Conservation (phyloP, 163 green algal genomes). For the Dunaliella salina region DNA sequence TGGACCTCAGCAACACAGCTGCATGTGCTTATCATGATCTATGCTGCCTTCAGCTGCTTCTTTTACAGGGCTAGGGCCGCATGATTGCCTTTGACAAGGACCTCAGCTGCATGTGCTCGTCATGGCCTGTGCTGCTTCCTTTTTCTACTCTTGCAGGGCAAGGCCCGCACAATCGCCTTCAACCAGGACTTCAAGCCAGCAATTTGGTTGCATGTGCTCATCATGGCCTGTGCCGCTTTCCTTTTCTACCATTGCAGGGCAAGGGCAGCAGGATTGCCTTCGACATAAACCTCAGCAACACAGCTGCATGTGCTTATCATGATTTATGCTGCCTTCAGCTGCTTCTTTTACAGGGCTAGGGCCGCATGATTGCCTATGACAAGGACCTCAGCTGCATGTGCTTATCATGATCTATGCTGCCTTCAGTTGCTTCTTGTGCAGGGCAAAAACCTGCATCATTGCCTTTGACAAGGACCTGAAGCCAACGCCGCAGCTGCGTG, state of each 20-base stretch:
- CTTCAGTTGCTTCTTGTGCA: background rate
- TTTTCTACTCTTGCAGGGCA: conserved; percentile 21
- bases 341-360: conserved; percentile 21
- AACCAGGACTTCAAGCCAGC: conserved; percentile 70
- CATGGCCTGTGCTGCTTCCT: too few species aligned
- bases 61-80: conserved; percentile 35
- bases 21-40: background rate
- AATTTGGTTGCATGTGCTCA: conserved; percentile 17
- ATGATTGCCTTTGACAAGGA: conserved; percentile 87
- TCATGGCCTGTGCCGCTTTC: background rate
- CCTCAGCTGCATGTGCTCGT: too few species aligned
- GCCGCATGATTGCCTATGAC: conserved; percentile 81
- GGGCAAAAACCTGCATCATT: conserved; percentile 55
- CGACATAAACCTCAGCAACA: background rate
- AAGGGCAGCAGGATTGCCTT: background rate
- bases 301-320: background rate
- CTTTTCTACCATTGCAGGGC: background rate
- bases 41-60: background rate
- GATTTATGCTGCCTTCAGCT: background rate
- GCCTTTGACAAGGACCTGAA: conserved; percentile 87
- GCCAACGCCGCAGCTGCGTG: too few species aligned
- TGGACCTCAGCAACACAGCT: background rate
- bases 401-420: background rate
- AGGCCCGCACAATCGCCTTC: conserved; percentile 74
- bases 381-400: background rate